Evolutionary conservation across 2,329 filamentous ascomycete species (phyloP), one percentile per base, ranked within the genome.

Genomic region (Akanthomyces uredinophilus): DNA sequence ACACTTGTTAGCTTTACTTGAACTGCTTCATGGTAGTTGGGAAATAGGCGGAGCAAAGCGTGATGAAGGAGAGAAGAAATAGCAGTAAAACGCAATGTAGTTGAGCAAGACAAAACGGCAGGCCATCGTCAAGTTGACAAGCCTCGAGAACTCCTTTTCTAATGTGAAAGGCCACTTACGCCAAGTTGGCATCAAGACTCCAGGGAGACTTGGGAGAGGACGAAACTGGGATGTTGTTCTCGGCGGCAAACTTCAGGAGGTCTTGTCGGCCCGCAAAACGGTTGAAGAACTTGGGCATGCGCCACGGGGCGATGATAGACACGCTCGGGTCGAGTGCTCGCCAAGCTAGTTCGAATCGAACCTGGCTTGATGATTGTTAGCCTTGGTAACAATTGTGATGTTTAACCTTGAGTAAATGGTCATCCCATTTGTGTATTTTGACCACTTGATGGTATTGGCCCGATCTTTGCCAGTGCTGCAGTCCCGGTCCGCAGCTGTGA

Each of bases 261-360:
- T 90, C 89, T 67, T 87, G 81, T 62, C 89, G 86, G 69, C 89
- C 89, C 27, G 27, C 6, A 29, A 29, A 29, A 29, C 82, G 81
- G 66, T 89, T 79, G 78, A 84, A 88, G 79, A 91, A 91, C 70
- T 83, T 81, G 44, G 87, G 86, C 65, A 88, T 75, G 67, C 89
- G 78, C 88, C 89, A 92, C 35, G 88, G 89, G n/a, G 88, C 87
- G 71, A 92, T 87, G 71, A 91, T 52, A 76, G 87, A 85, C 76
- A 90, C 87, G 64, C 77, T 77, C 49, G 86, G 87, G 75, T 88
- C 81, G 58, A 84, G 55, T 16, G 69, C 68, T 59, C 61, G 65
- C 54, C 60, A 71, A 11, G 73, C 73, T 1, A 76, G 64, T 62
- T 77, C 74, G 67, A 77, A 78, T 5, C 75, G 65, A 16, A 77